A percentile compares a stretch with the other conserved stretches of the same genome.
Conservation (phyloP, 2,329 filamentous ascomycete genomes). For the Alternaria arbusti region DNA sequence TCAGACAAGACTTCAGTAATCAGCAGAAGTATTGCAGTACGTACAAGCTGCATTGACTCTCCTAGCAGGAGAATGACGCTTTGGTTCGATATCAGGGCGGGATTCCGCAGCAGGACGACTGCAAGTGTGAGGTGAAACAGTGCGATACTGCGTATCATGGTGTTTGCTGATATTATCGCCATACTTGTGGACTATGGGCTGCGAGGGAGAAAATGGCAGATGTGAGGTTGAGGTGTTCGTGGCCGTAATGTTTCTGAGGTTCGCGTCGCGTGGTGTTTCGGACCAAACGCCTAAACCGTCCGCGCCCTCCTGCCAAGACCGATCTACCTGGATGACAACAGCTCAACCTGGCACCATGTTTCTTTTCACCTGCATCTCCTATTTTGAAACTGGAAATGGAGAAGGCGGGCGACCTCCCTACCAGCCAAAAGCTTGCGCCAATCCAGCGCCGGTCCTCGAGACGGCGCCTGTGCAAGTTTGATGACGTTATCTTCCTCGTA, state of each 20-base stretch:
- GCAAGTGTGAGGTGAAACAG: slow-evolving; percentile 85
- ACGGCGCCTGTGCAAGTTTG: not conserved
- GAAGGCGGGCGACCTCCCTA: slow-evolving; percentile 2
- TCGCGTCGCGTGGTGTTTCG: slow-evolving; percentile 10
- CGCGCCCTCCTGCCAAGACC: slow-evolving; percentile 6
- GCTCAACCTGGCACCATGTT: not conserved
- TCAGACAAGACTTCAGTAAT: not conserved
- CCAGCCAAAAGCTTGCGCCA: not conserved
- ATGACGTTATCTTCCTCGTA: not conserved
- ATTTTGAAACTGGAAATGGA: slow-evolving; percentile 11
- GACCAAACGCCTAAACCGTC: slow-evolving; percentile 22
- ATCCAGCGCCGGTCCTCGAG: not conserved
- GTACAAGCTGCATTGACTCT: slow-evolving; percentile 81
- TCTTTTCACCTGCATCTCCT: not conserved
- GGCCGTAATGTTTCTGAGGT: not conserved
- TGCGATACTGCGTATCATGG: slow-evolving; percentile 80
- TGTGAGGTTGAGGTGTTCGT: not conserved
- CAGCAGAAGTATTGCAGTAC: slow-evolving; percentile 23
- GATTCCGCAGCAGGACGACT: slow-evolving; percentile 81
- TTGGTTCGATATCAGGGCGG: slow-evolving; percentile 75
- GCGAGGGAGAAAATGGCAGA: not conserved
- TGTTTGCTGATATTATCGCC: slow-evolving; percentile 80
- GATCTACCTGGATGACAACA: slow-evolving; percentile 1
- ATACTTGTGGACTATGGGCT: slow-evolving; percentile 57
- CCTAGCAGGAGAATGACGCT: slow-evolving; percentile 81